Evolutionary conservation across 2,329 filamentous ascomycete species (phyloP).

Genomic region (Emmonsiellopsis sp.): DNA sequence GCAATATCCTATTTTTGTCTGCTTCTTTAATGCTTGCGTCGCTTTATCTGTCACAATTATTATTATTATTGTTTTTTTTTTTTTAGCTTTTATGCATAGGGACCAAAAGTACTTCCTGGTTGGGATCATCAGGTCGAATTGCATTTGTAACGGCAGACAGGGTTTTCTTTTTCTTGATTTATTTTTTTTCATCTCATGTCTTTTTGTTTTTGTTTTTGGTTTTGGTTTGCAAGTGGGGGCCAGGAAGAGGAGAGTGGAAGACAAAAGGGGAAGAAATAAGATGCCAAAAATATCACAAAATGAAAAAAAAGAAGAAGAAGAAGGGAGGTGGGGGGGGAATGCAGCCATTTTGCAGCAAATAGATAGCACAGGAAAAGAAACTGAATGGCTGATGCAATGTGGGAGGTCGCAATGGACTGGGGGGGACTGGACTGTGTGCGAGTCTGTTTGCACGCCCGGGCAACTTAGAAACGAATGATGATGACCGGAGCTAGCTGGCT

Average conservation of each 20-base stretch:
- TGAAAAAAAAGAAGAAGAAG: no score
- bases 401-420: no score
- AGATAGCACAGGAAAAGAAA: no score
- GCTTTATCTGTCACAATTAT: neutral
- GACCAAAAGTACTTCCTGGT: neutral
- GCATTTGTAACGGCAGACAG: neutral
- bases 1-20: no score
- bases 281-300: neutral
- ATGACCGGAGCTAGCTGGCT: neutral
- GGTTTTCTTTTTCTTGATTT: neutral
- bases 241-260: neutral
- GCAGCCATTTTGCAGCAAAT: no score
- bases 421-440: no score
- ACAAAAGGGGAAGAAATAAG: neutral
- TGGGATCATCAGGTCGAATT: neutral
- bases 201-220: neutral
- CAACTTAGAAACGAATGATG: neutral
- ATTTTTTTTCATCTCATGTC: neutral
- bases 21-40: no score
- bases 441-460: neutral
- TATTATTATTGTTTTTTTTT: neutral
- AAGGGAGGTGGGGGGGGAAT: no score
- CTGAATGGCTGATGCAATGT: no score
- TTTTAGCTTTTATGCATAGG: slow-evolving; percentile 1
- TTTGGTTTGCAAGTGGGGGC: neutral